Conservation (phyloP, 2,329 filamentous ascomycete species). For the Neophaeococcomyces mojaviensis region DNA sequence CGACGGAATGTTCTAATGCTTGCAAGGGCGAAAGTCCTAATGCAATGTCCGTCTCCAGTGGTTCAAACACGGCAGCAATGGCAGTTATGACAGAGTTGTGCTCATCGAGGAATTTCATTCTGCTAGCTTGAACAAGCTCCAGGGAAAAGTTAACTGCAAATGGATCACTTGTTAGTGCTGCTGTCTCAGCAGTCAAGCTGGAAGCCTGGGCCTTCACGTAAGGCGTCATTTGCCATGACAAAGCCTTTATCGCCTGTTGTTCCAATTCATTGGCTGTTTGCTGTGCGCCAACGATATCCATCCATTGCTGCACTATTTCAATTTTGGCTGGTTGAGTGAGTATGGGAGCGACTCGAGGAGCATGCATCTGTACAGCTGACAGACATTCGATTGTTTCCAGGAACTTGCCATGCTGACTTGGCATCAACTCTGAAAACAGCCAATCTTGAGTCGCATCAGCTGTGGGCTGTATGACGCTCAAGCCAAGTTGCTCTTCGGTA, state of each 20-base stretch:
- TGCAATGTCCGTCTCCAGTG: slow-evolving; percentile 3
- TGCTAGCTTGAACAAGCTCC: neutral
- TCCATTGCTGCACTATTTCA: neutral
- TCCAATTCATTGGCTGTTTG: too few species aligned
- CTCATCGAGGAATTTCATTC: neutral
- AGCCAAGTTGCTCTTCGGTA: neutral
- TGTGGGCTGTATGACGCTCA: neutral
- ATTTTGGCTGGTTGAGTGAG: neutral
- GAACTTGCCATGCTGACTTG: neutral
- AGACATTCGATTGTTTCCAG: slow-evolving; percentile 1
- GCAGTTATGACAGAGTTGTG: slow-evolving; percentile 11
- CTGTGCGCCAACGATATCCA: neutral
- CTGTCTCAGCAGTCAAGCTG: too few species aligned
- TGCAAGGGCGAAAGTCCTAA: slow-evolving; percentile 11
- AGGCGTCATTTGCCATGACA: too few species aligned
- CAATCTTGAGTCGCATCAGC: neutral
- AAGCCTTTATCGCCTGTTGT: too few species aligned
- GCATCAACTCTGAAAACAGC: neutral
- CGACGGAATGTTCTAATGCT: slow-evolving; percentile 59
- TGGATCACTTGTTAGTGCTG: too few species aligned
- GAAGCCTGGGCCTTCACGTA: too few species aligned
- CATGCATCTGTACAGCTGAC: neutral
- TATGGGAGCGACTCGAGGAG: neutral
- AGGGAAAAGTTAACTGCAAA: too few species aligned
- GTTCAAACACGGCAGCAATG: slow-evolving; percentile 2